These are phyloP conservation scores for Phaeosphaeria sp. DNA, from an alignment of 2,329 filamentous ascomycete genomes.

Conservation along the genomic window DNA sequence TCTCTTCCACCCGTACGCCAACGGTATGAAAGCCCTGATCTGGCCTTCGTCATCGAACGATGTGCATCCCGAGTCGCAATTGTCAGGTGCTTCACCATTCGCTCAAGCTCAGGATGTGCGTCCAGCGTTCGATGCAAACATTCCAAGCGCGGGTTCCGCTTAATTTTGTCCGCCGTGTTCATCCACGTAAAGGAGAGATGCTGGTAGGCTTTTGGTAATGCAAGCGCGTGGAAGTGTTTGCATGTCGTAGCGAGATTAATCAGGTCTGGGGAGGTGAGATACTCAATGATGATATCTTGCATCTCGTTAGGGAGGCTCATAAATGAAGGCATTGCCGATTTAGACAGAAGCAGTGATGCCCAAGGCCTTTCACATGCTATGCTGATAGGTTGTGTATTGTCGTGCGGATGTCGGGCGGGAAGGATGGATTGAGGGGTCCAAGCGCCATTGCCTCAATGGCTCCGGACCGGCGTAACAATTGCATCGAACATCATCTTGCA, in stretches of 20 bases:
- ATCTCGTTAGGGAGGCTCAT: neutral
- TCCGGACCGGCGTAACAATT: neutral
- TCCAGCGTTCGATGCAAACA: neutral
- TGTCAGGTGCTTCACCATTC: neutral
- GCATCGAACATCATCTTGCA: neutral
- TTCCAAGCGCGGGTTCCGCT: neutral
- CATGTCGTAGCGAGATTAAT: neutral
- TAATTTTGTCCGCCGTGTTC: neutral
- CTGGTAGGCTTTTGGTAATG: neutral
- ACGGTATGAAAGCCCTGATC: neutral
- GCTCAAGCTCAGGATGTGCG: neutral
- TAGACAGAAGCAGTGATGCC: neutral
- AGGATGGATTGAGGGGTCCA: neutral
- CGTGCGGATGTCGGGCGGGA: too few relatives aligned
- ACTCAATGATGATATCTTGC: neutral
- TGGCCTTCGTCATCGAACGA: neutral
- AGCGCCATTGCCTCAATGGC: neutral
- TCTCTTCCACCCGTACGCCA: too few relatives aligned
- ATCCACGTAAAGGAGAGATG: neutral
- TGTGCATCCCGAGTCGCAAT: neutral
- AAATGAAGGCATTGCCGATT: neutral
- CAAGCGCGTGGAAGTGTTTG: neutral
- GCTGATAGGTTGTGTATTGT: neutral
- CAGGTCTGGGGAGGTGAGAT: neutral
- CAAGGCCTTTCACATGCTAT: neutral